Evolutionary conservation across 1,139 yeast species (phyloP).

Genomic region (Wickerhamiella infanticola): DNA sequence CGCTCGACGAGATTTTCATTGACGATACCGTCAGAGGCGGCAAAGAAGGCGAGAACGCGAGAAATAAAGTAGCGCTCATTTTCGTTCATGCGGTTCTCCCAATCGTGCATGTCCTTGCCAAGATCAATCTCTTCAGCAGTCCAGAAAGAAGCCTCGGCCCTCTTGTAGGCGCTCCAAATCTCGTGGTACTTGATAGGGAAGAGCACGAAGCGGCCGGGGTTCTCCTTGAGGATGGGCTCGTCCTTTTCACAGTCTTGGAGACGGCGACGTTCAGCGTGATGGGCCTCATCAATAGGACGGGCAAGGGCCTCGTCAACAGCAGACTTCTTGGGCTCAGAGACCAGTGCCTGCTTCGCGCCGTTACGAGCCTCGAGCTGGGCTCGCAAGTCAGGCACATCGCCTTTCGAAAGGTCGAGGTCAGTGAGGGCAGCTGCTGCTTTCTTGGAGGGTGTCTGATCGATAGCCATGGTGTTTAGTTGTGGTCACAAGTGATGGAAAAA

Average conservation of each 20-base stretch:
- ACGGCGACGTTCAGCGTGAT: constrained; percentile 21
- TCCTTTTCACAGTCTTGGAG: constrained; percentile 66
- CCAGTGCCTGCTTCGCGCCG: constrained; percentile 4
- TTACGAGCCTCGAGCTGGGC: constrained; percentile 12
- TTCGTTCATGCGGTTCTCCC: constrained; percentile 72
- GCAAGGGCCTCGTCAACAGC: constrained; percentile 9
- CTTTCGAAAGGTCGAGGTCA: constrained; percentile 19
- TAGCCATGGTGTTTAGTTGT: constrained; percentile 5
- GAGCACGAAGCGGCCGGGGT: constrained; percentile 77
- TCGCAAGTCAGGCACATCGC: constrained; percentile 14
- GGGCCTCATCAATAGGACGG: constrained; percentile 15
- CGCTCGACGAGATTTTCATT: constrained; percentile 95
- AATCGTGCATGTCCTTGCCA: constrained; percentile 77
- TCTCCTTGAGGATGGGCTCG: constrained; percentile 80
- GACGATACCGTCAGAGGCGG: constrained; percentile 96
- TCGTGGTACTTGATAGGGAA: constrained; percentile 97
- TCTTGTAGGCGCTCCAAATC: constrained; percentile 97
- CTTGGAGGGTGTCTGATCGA: constrained; percentile 27
- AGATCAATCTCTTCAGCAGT: constrained; percentile 98
- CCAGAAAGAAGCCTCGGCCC: constrained; percentile 99
- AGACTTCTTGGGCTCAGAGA: constrained; percentile 4
- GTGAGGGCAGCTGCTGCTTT: constrained; percentile 25
- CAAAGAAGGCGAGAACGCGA: constrained; percentile 91
- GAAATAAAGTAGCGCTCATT: constrained; percentile 85
- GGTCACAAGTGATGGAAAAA: not conserved